A percentile compares a stretch with the other conserved stretches of the same genome.
Evolutionary conservation across 1,284 basidiomycete species (phyloP).

Genomic region (Schizopora paradoxa): DNA sequence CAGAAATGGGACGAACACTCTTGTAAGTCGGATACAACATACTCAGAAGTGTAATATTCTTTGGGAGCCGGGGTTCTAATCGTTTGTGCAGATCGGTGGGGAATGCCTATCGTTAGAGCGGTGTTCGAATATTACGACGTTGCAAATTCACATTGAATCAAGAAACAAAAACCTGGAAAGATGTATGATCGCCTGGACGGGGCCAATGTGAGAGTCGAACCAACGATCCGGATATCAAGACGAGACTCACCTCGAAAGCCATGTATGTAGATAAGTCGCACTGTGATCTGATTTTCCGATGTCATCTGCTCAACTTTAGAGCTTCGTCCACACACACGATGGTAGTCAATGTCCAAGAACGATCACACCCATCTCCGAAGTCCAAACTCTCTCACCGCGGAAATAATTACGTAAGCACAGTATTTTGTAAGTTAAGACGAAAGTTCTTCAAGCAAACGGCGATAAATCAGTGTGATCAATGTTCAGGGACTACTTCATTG

Average conservation of each 20-base stretch:
- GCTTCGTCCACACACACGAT: too few relatives aligned
- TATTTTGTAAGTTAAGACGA: too few relatives aligned
- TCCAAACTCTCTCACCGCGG: too few relatives aligned
- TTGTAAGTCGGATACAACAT: conserved; percentile 29
- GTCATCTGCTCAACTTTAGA: too few relatives aligned
- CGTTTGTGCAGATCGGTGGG: conserved; percentile 26
- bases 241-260: conserved; percentile 24
- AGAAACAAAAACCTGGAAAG: conserved; percentile 22
- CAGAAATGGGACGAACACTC: conserved; percentile 22
- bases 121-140: background rate
- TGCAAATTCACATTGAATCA: background rate
- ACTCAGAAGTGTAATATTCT: conserved; percentile 19
- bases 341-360: too few relatives aligned
- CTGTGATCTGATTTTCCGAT: too few relatives aligned
- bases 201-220: background rate
- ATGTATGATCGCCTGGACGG: conserved; percentile 30
- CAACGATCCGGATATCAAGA: background rate
- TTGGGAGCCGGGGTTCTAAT: conserved; percentile 17
- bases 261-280: conserved; percentile 26
- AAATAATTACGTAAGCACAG: too few relatives aligned
- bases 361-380: too few relatives aligned
- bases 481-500: too few relatives aligned
- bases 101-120: conserved; percentile 17
- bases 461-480: too few relatives aligned
- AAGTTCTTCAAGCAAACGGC: too few relatives aligned